Percentiles rank a stretch among this genome's conserved stretches.
These are phyloP conservation scores for Sporisorium exsertum DNA, from an alignment of 1,284 basidiomycete species.

Conservation along the genomic window DNA sequence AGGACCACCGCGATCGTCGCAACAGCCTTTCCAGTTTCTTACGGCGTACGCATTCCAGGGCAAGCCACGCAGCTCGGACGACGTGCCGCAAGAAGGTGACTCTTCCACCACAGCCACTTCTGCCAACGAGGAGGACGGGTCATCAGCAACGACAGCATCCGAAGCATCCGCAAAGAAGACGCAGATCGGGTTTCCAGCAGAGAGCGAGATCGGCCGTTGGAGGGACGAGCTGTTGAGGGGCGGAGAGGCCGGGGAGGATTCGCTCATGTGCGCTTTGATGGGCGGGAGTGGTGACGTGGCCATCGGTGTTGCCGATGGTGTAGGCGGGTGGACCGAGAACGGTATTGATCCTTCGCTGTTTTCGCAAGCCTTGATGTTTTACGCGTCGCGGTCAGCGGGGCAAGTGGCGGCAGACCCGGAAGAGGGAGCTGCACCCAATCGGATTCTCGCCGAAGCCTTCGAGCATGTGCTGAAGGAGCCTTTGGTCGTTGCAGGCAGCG, in stretches of 20 bases:
- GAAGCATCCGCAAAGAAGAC: conserved; percentile 26
- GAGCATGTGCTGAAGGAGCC: conserved; percentile 79
- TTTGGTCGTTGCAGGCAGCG: conserved; percentile 81
- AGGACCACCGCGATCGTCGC: conserved; percentile 22
- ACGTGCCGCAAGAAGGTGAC: conserved; percentile 32
- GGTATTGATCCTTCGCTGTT: conserved; percentile 86
- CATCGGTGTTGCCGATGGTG: conserved; percentile 79
- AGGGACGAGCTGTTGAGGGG: conserved; percentile 74
- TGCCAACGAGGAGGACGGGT: conserved; percentile 24
- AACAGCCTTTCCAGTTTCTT: conserved; percentile 75
- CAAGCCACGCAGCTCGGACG: conserved; percentile 73
- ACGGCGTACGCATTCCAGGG: conserved; percentile 82
- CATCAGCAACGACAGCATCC: conserved; percentile 7
- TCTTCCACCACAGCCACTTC: conserved; percentile 19
- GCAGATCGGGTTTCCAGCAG: conserved; percentile 75
- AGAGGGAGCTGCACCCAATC: conserved; percentile 66
- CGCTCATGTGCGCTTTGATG: conserved; percentile 75
- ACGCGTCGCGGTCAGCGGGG: conserved; percentile 74
- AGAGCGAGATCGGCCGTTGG: conserved; percentile 80
- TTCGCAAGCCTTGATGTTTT: conserved; percentile 78
- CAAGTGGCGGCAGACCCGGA: conserved; percentile 16
- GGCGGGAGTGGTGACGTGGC: conserved; percentile 76
- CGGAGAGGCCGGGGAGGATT: conserved; percentile 72
- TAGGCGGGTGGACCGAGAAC: conserved; percentile 79
- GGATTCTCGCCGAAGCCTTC: conserved; percentile 79